These are phyloP conservation scores for Closterium sp. DNA, from an alignment of 139 green algal genomes.

Conservation along the genomic window DNA sequence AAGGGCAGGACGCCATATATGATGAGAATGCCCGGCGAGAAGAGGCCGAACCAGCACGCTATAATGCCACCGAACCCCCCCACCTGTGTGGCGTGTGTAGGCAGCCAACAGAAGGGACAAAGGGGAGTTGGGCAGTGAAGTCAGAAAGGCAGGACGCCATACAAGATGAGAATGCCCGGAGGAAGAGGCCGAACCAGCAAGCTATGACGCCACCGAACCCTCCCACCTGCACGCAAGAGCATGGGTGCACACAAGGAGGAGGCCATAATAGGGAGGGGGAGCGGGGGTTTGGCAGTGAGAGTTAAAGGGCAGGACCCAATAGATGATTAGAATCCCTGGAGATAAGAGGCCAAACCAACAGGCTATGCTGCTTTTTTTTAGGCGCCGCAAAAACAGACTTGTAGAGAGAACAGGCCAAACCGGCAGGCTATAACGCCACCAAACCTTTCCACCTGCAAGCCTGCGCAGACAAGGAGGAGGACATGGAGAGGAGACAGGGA, in stretches of 20 bases:
- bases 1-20: constrained; percentile 91
- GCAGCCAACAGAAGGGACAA: background rate
- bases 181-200: constrained; percentile 87
- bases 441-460: constrained; percentile 3
- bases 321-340: constrained; percentile 89
- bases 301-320: constrained; percentile 84
- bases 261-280: no score
- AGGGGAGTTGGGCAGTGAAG: background rate
- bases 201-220: background rate
- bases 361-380: no score
- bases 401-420: no score
- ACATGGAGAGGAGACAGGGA: background rate
- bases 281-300: no score
- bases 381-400: no score
- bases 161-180: constrained; percentile 89
- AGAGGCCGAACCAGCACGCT: constrained; percentile 83
- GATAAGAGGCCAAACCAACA: constrained; percentile 88
- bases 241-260: no score
- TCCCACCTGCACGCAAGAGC: background rate
- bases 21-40: constrained; percentile 84
- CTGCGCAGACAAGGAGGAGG: background rate
- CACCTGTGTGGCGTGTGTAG: constrained; percentile 3
- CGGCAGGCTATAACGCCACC: constrained; percentile 65
- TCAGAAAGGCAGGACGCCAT: constrained; percentile 81
- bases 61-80: constrained; percentile 57